A percentile compares a stretch with the other conserved stretches of the same genome.
These are phyloP conservation scores for Phoenix dactylifera DNA, from an alignment of 176 grass and related monocot species.

Conservation along the genomic window DNA sequence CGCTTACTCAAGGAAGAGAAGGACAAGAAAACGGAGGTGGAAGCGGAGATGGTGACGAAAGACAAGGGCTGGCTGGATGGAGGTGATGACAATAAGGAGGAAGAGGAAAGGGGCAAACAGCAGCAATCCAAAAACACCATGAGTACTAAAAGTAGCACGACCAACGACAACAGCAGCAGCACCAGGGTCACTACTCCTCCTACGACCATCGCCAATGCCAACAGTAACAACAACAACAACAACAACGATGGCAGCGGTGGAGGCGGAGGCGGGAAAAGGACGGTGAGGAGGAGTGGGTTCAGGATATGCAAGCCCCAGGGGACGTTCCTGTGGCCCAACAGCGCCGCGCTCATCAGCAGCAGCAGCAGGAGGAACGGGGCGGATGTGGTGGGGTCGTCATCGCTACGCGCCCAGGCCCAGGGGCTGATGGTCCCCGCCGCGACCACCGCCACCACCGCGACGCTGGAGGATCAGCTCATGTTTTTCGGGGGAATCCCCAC, in stretches of 20 bases:
- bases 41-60: conserved; percentile 10
- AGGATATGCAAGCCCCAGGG: conserved; percentile 34
- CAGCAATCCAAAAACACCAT: too few species aligned
- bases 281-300: conserved; percentile 37
- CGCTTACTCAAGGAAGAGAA: conserved; percentile 26
- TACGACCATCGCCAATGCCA: not conserved
- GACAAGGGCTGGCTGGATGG: conserved; percentile 17
- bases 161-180: conserved; percentile 1
- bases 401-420: conserved; percentile 11
- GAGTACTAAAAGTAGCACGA: not conserved
- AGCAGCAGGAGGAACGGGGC: conserved; percentile 25
- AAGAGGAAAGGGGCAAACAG: not conserved
- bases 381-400: not conserved
- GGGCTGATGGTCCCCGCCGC: conserved; percentile 18
- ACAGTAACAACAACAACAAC: not conserved
- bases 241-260: not conserved
- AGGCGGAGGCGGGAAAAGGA: conserved; percentile 9
- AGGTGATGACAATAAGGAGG: conserved; percentile 7
- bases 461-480: conserved; percentile 37
- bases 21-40: conserved; percentile 11
- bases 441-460: conserved; percentile 4
- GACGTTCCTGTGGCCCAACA: conserved; percentile 43
- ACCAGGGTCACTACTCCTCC: not conserved
- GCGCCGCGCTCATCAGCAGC: conserved; percentile 23
- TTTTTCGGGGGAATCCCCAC: conserved; percentile 27